Evolutionary conservation across 768 basidiomycete genomes (phyloP).

Genomic region (Grammothele lineata): DNA sequence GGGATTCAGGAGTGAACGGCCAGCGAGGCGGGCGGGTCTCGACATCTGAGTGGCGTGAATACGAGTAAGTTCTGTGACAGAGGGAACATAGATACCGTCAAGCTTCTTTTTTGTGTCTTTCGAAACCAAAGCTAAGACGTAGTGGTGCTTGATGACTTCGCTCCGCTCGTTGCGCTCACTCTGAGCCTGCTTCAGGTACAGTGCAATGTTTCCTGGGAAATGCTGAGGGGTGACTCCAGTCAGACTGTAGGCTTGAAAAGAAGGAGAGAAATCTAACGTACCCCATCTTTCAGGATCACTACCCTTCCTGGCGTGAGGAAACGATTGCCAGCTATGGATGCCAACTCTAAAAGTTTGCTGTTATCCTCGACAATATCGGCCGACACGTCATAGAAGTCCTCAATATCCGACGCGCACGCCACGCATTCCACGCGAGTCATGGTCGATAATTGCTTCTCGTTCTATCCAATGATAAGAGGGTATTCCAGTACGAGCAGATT

Average conservation of each 20-base stretch:
- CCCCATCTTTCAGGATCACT: constrained; percentile 77
- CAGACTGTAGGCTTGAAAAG: no score
- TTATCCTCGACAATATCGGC: constrained; percentile 59
- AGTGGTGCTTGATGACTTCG: constrained; percentile 48
- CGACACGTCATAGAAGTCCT: constrained; percentile 70
- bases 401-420: constrained; percentile 68
- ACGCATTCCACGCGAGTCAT: constrained; percentile 66
- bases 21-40: constrained; percentile 68
- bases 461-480: constrained; percentile 37
- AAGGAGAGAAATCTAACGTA: constrained; percentile 33
- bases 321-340: constrained; percentile 60
- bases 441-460: constrained; percentile 61
- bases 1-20: constrained; percentile 54
- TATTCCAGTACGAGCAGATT: constrained; percentile 6
- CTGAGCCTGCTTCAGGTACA: constrained; percentile 26
- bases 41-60: no score
- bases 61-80: no score
- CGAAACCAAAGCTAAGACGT: constrained; percentile 69
- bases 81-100: no score
- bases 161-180: constrained; percentile 40
- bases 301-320: constrained; percentile 70
- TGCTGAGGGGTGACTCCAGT: no score
- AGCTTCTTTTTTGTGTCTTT: constrained; percentile 50
- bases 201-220: no score
- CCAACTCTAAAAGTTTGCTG: constrained; percentile 56